These are phyloP conservation scores for Aspergillus baeticus DNA, from an alignment of 495 filamentous ascomycete species.

Conservation along the genomic window DNA sequence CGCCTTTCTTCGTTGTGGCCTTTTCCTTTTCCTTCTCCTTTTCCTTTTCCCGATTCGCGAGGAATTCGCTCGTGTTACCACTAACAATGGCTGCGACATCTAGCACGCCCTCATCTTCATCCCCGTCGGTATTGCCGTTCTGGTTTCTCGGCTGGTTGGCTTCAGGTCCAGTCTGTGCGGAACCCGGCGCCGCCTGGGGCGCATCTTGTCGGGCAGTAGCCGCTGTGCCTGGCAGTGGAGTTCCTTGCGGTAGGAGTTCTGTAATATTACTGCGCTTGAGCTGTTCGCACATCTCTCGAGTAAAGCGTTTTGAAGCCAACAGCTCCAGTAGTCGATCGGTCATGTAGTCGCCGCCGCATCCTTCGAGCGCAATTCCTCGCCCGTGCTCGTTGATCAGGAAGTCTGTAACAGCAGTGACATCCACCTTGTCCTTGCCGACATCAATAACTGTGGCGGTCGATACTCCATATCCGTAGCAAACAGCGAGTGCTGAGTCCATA, in stretches of 20 bases:
- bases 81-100: slow-evolving; percentile 95
- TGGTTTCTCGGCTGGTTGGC: slow-evolving; percentile 46
- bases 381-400: slow-evolving; percentile 64
- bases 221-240: slow-evolving; percentile 54
- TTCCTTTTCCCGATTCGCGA: slow-evolving; percentile 88
- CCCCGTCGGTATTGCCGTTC: slow-evolving; percentile 43
- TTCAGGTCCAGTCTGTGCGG: slow-evolving; percentile 50
- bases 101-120: slow-evolving; percentile 79
- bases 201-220: slow-evolving; percentile 45
- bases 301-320: slow-evolving; percentile 68
- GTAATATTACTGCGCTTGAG: slow-evolving; percentile 86
- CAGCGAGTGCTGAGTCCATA: slow-evolving; percentile 80
- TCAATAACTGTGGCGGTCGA: slow-evolving; percentile 80
- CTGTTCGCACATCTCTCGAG: slow-evolving; percentile 89
- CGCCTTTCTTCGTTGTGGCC: slow-evolving; percentile 61
- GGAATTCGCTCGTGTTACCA: slow-evolving; percentile 87
- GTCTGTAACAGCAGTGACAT: slow-evolving; percentile 84
- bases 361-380: slow-evolving; percentile 60
- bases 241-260: slow-evolving; percentile 76
- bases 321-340: slow-evolving; percentile 71
- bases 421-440: slow-evolving; percentile 85
- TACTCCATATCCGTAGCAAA: slow-evolving; percentile 78
- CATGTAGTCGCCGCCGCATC: slow-evolving; percentile 84
- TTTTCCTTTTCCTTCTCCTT: slow-evolving; percentile 95
- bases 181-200: slow-evolving; percentile 52